Evolutionary conservation across 2,329 filamentous ascomycete genomes (phyloP).

Genomic region (Diaporthe ampelina): DNA sequence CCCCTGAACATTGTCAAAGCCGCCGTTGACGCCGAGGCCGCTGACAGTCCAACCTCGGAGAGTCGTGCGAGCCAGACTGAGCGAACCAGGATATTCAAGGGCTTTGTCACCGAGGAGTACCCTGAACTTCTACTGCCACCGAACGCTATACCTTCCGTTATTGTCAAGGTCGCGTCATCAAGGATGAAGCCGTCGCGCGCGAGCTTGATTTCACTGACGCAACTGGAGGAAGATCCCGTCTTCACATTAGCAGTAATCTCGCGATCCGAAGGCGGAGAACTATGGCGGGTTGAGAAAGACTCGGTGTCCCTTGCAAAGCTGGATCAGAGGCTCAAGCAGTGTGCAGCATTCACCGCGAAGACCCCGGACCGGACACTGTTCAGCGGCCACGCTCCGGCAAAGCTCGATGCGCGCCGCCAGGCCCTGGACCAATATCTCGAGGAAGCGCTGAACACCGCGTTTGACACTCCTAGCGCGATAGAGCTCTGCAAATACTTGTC

Average conservation of each 20-base stretch:
- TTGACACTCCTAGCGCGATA: conserved; percentile 82
- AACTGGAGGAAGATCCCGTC: conserved; percentile 91
- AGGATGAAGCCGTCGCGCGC: conserved; percentile 93
- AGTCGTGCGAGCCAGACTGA: conserved; percentile 55
- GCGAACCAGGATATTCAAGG: conserved; percentile 75
- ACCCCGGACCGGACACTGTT: conserved; percentile 90
- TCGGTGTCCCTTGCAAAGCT: conserved; percentile 84
- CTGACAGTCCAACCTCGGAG: conserved; percentile 50
- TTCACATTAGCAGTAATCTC: conserved; percentile 91
- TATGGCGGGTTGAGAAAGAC: conserved; percentile 97
- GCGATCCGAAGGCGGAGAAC: conserved; percentile 79
- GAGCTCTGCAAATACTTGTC: conserved; percentile 91
- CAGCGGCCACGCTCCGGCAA: conserved; percentile 91
- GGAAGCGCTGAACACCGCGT: conserved; percentile 83
- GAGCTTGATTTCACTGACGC: conserved; percentile 84
- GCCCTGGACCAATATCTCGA: conserved; percentile 91
- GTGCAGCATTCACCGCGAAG: conserved; percentile 78
- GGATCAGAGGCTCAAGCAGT: conserved; percentile 84
- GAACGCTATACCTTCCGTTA: conserved; percentile 88
- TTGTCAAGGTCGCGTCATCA: conserved; percentile 90
- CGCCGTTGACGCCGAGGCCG: conserved; percentile 40
- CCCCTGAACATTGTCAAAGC: conserved; percentile 57
- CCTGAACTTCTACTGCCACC: conserved; percentile 88
- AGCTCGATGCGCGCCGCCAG: conserved; percentile 86
- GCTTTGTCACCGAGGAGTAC: conserved; percentile 87